A percentile compares a stretch with the other conserved stretches of the same genome.
These are phyloP conservation scores for Claviceps sp. DNA, from an alignment of 2,329 filamentous ascomycete species.

Conservation along the genomic window DNA sequence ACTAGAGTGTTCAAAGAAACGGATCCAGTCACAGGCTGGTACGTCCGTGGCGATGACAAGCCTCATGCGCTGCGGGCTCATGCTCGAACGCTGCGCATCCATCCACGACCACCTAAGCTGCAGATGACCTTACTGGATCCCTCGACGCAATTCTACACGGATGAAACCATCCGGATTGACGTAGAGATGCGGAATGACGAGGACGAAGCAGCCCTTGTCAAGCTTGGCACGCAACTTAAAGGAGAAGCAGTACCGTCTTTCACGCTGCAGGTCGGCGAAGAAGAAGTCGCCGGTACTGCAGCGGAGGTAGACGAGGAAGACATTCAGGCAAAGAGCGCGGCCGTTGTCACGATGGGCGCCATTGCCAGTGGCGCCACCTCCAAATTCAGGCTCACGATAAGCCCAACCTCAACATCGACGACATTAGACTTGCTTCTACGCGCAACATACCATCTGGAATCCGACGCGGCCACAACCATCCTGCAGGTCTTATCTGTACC, in stretches of 20 bases:
- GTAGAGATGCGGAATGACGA: slow-evolving; percentile 71
- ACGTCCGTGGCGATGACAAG: slow-evolving; percentile 26
- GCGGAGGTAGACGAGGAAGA: slow-evolving; percentile 25
- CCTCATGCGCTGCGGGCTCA: slow-evolving; percentile 35
- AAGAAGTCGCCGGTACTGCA: slow-evolving; percentile 15
- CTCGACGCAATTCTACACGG: slow-evolving; percentile 66
- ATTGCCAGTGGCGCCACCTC: slow-evolving; percentile 32
- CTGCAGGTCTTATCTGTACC: slow-evolving; percentile 57
- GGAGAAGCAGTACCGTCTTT: slow-evolving; percentile 41
- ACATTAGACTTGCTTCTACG: slow-evolving; percentile 58
- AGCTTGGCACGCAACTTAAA: slow-evolving; percentile 53
- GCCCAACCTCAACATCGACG: slow-evolving; percentile 34
- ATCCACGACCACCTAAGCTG: slow-evolving; percentile 87
- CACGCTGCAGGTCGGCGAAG: slow-evolving; percentile 24
- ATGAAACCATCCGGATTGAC: slow-evolving; percentile 57
- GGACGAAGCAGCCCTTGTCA: slow-evolving; percentile 61
- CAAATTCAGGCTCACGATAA: slow-evolving; percentile 34
- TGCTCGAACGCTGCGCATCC: slow-evolving; percentile 50
- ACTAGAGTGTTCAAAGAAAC: slow-evolving; percentile 38
- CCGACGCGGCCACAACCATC: slow-evolving; percentile 70
- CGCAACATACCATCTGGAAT: slow-evolving; percentile 63
- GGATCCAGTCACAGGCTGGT: slow-evolving; percentile 35
- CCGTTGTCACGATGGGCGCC: slow-evolving; percentile 29
- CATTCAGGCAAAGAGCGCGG: slow-evolving; percentile 19
- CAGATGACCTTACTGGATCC: slow-evolving; percentile 53